phyloP scores from a whole-genome alignment of 1,284 basidiomycete species.

The Coriolopsis trogii region DNA sequence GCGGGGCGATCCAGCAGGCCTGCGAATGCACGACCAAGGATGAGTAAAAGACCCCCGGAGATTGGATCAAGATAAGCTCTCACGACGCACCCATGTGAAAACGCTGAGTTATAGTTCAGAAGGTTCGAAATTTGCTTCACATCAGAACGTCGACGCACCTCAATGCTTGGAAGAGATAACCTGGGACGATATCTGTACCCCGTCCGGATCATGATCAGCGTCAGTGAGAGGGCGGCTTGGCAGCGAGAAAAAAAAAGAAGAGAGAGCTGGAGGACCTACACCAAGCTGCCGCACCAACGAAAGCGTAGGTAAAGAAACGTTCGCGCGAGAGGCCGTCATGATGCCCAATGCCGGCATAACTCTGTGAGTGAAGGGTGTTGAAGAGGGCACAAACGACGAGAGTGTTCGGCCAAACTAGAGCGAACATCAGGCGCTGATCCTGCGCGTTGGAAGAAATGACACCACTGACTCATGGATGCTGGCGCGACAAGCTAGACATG shows the following conservation, averaged over 20 bases:
- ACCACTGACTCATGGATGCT: conserved; percentile 78
- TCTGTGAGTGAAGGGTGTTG: conserved; percentile 71
- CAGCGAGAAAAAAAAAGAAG: no score
- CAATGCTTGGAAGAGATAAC: conserved; percentile 59
- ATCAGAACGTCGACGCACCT: conserved; percentile 20
- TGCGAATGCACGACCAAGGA: conserved; percentile 4
- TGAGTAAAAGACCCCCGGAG: neutral
- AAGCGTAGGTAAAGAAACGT: conserved; percentile 76
- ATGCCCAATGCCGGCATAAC: conserved; percentile 63
- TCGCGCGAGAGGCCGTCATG: conserved; percentile 74
- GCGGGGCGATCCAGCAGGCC: conserved; percentile 77
- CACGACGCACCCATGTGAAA: conserved; percentile 59
- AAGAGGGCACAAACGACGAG: conserved; percentile 85
- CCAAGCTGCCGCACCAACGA: conserved; percentile 62
- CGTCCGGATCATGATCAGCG: neutral
- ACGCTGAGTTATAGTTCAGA: conserved; percentile 37
- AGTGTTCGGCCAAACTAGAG: conserved; percentile 78
- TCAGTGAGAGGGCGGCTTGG: no score
- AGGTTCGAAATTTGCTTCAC: neutral
- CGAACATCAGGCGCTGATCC: neutral
- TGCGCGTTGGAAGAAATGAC: neutral
- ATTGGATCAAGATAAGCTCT: neutral
- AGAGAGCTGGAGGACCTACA: no score
- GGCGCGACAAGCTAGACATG: conserved; percentile 83
- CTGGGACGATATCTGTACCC: conserved; percentile 57